Conservation (phyloP, 2,329 filamentous ascomycete genomes). For the Epichloe amarillans region DNA sequence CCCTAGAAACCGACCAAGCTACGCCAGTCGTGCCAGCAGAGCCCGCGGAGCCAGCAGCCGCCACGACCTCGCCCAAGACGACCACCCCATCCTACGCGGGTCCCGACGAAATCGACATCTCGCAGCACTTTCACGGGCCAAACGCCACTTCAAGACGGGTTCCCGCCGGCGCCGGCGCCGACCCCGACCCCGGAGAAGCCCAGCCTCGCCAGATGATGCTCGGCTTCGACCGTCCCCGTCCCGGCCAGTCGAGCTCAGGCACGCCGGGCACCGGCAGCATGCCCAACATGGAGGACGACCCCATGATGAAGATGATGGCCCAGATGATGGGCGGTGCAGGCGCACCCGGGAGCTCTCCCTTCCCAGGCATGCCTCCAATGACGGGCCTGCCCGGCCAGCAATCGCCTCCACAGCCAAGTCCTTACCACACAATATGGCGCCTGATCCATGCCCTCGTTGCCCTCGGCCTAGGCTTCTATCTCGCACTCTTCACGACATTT, state of each 20-base stretch:
- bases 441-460: slow-evolving; percentile 62
- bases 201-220: slow-evolving; percentile 54
- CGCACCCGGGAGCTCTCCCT: slow-evolving; percentile 19
- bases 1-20: slow-evolving; percentile 4
- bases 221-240: slow-evolving; percentile 32
- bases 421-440: slow-evolving; percentile 48
- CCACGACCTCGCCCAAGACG: neutral
- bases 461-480: slow-evolving; percentile 55
- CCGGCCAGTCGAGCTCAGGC: slow-evolving; percentile 13
- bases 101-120: slow-evolving; percentile 68
- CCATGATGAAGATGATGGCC: slow-evolving; percentile 54
- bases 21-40: neutral
- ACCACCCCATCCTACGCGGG: slow-evolving; percentile 31
- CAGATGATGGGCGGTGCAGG: slow-evolving; percentile 48
- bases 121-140: slow-evolving; percentile 56
- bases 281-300: slow-evolving; percentile 17
- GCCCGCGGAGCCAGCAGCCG: neutral
- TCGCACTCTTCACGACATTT: slow-evolving; percentile 55
- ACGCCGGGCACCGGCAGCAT: slow-evolving; percentile 10
- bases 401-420: slow-evolving; percentile 18
- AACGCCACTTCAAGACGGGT: slow-evolving; percentile 15
- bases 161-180: slow-evolving; percentile 15
- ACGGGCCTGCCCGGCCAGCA: slow-evolving; percentile 26
- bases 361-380: slow-evolving; percentile 28
- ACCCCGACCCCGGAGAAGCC: slow-evolving; percentile 39